Percentiles rank a stretch among this genome's conserved stretches.
Conservation (phyloP, 257 asterid genomes). For the Plantago major region DNA sequence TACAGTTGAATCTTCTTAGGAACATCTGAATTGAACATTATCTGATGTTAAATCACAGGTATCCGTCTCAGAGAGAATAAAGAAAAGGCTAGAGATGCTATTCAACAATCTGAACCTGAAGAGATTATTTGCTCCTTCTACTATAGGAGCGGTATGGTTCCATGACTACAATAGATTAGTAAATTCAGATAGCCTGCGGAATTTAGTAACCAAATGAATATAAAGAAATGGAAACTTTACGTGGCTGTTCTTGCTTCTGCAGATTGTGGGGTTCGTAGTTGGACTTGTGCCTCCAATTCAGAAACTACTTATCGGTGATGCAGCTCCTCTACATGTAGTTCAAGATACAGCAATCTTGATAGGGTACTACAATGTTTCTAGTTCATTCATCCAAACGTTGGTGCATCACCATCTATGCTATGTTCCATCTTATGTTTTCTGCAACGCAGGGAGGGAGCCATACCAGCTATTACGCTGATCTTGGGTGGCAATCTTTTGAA, state of each 20-base stretch:
- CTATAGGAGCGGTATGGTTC: conserved; percentile 65
- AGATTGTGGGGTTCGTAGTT: conserved; percentile 13
- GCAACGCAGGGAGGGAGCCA: conserved; percentile 77
- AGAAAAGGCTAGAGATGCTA: conserved; percentile 30
- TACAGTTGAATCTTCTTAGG: conserved; percentile 2
- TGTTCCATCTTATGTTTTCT: neutral
- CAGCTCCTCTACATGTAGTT: conserved; percentile 12
- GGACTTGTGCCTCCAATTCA: conserved; percentile 15
- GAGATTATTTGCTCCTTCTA: conserved; percentile 78
- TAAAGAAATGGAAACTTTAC: neutral
- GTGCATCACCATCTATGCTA: neutral
- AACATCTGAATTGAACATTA: conserved; percentile 10
- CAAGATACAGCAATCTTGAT: conserved; percentile 12
- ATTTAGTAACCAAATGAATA: too few relatives aligned
- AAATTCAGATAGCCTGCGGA: too few relatives aligned
- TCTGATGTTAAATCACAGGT: conserved; percentile 40
- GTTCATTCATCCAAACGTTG: neutral
- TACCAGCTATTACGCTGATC: conserved; percentile 72
- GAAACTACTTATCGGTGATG: conserved; percentile 10
- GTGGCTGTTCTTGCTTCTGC: neutral
- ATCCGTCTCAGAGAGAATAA: conserved; percentile 31
- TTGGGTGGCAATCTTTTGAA: conserved; percentile 84
- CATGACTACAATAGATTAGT: neutral
- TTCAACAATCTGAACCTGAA: conserved; percentile 56
- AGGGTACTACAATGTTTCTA: neutral